Evolutionary conservation across 805 yeast species (phyloP), one percentile per base, ranked within the genome.

Genomic region (Kodamaea kaohsiungensis): DNA sequence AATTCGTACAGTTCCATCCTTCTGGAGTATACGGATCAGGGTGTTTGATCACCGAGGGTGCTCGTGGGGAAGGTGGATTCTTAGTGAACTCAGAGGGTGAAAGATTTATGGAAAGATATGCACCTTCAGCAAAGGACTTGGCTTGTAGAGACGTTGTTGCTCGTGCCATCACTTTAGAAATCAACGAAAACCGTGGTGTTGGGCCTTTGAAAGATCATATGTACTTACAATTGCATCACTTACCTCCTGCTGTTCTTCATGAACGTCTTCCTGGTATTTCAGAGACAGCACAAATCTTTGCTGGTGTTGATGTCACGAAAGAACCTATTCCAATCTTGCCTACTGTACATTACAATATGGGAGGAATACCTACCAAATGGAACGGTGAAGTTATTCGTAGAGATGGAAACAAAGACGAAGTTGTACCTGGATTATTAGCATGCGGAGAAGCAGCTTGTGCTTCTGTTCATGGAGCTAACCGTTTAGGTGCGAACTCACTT

Each of bases 361-460:
- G 99, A 76, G 99, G 99, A 85, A 90, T 93, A 61, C 99, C 99
- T 73, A 95, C 99, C 62, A 90, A 88, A 75, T 95, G 91, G 88
- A 89, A 87, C 61, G 99, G 98, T 80, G 98, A 93, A 79, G 98
- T 86, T 51, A 71, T 93, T 57, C 90, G 90, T 46, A 69, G 87
- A 65, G 91, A 88, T 69, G 93, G 83, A 69, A 77, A 82, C 61
- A 85, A 93, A 66, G 99, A 95, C 72, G 84, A 81, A 68, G 84
- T 88, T 63, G 95, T 93, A 59, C 96, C 95, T 67, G 99, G 99
- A 67, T 82, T 93, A 63, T 82, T 85, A 72, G 98, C 99, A 12
- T 91, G 98, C 80, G 99, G 99, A 81, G 99, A 93, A 81, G 92
- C 96, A 61, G 99, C 98, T 46, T 93, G 98, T 84, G 98, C 96